Conservation (phyloP, 257 asterid genomes). For the Echium plantagineum region DNA sequence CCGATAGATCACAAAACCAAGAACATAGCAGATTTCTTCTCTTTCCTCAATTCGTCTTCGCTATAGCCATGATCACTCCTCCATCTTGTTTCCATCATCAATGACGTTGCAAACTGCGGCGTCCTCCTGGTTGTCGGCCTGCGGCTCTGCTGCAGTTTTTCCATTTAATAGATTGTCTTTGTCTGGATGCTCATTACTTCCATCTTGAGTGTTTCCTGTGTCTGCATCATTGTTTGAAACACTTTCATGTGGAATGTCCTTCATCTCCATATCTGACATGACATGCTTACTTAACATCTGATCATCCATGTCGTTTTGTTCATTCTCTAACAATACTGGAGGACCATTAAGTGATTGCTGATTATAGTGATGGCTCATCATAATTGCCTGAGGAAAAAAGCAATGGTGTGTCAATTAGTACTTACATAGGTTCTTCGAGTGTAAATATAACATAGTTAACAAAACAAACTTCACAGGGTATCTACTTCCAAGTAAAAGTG, state of each 20-base stretch:
- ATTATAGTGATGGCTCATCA: constrained; percentile 29
- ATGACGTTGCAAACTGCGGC: background rate
- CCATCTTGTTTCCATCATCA: constrained; percentile 9
- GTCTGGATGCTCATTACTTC: constrained; percentile 11
- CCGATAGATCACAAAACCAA: too few species aligned
- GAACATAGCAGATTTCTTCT: background rate
- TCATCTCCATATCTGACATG: constrained; percentile 27
- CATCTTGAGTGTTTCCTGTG: constrained; percentile 16
- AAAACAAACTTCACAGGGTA: background rate
- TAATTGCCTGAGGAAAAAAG: constrained; percentile 29
- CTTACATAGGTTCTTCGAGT: background rate
- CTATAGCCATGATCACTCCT: constrained; percentile 3
- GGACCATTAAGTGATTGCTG: constrained; percentile 27
- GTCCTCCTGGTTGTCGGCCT: background rate
- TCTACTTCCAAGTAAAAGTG: too few species aligned
- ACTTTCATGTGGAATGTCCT: constrained; percentile 8
- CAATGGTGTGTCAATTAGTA: background rate
- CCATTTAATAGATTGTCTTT: constrained; percentile 5
- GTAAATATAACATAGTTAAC: background rate
- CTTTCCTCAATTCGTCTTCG: background rate
- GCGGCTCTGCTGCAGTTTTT: constrained; percentile 1
- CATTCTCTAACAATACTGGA: constrained; percentile 19
- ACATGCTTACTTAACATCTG: constrained; percentile 11
- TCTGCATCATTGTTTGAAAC: constrained; percentile 16
- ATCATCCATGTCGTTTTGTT: constrained; percentile 25